phyloP scores from a whole-genome alignment of 2,329 filamentous ascomycete genomes.

The Boeremia exigua region DNA sequence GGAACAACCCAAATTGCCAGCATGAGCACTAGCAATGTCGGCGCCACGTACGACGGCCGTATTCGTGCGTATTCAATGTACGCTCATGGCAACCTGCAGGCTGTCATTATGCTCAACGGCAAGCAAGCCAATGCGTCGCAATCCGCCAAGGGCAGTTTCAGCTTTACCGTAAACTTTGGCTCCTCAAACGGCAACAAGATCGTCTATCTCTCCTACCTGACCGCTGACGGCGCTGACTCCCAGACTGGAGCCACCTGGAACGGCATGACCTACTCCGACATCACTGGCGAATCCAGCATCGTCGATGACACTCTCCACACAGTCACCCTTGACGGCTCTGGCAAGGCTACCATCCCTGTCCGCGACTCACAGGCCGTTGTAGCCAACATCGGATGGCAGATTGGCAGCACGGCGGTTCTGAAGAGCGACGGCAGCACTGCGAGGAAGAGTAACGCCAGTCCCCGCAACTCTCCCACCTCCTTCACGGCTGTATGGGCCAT shows the following conservation, averaged over 20 bases:
- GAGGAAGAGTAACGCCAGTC: slow-evolving; percentile 36
- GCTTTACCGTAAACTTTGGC: slow-evolving; percentile 51
- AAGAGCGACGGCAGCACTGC: slow-evolving; percentile 35
- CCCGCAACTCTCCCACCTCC: slow-evolving; percentile 15
- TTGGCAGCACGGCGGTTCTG: slow-evolving; percentile 43
- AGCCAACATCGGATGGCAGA: slow-evolving; percentile 51
- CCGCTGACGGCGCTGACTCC: slow-evolving; percentile 54
- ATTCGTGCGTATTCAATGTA: slow-evolving; percentile 56
- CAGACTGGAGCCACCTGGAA: slow-evolving; percentile 55
- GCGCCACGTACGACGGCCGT: slow-evolving; percentile 49
- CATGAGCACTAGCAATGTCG: slow-evolving; percentile 39
- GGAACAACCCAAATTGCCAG: slow-evolving; percentile 54
- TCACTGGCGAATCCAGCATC: slow-evolving; percentile 49
- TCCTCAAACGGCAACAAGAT: slow-evolving; percentile 50
- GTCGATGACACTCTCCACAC: slow-evolving; percentile 44
- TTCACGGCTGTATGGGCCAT: slow-evolving; percentile 19
- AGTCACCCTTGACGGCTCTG: slow-evolving; percentile 29
- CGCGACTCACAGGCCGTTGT: slow-evolving; percentile 57
- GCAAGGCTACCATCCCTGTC: slow-evolving; percentile 36
- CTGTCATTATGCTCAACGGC: slow-evolving; percentile 56
- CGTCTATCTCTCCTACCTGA: slow-evolving; percentile 57
- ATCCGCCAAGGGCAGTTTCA: slow-evolving; percentile 48
- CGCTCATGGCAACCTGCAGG: slow-evolving; percentile 49
- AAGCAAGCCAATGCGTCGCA: slow-evolving; percentile 51
- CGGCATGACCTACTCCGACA: slow-evolving; percentile 53